Conservation (phyloP, 352 stramenopile genomes). For the Phytophthora chlamydospora region DNA sequence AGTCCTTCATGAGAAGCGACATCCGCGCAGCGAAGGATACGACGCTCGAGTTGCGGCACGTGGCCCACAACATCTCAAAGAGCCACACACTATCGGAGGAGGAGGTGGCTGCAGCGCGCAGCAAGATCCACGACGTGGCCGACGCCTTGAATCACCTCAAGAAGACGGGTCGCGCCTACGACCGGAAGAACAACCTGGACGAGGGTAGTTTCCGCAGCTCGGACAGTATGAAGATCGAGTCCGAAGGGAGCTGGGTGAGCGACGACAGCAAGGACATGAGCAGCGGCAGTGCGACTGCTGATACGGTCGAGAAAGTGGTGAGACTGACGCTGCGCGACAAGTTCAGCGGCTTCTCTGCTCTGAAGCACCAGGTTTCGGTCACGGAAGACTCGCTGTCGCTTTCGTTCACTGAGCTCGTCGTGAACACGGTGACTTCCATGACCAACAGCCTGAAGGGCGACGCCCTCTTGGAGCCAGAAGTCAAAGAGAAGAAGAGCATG, state of each 20-base stretch:
- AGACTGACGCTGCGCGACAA: constrained; percentile 18
- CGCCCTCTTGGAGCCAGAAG: background rate
- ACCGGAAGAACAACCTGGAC: constrained; percentile 20
- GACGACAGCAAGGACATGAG: constrained; percentile 10
- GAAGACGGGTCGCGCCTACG: constrained; percentile 24
- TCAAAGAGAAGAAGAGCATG: constrained; percentile 14
- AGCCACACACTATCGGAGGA: constrained; percentile 13
- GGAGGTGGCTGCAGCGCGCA: constrained; percentile 22
- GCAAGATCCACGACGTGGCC: constrained; percentile 17
- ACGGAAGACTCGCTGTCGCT: constrained; percentile 22
- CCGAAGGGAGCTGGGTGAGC: constrained; percentile 17
- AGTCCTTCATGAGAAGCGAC: constrained; percentile 26
- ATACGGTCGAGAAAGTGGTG: constrained; percentile 28
- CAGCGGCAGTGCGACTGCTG: background rate
- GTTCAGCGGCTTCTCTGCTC: constrained; percentile 27
- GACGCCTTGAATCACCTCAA: constrained; percentile 22
- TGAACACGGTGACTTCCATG: constrained; percentile 15
- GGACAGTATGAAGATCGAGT: constrained; percentile 9
- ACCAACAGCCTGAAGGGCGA: constrained; percentile 23
- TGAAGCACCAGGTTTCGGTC: constrained; percentile 24
- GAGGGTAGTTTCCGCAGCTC: background rate
- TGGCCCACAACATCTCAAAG: constrained; percentile 28
- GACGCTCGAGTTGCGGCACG: constrained; percentile 19
- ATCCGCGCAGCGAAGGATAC: constrained; percentile 29
- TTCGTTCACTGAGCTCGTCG: constrained; percentile 18